Percentiles rank a stretch among this genome's conserved stretches.
phyloP scores from a whole-genome alignment of 2,329 filamentous ascomycete genomes.

The Talaromyces pinophilus region DNA sequence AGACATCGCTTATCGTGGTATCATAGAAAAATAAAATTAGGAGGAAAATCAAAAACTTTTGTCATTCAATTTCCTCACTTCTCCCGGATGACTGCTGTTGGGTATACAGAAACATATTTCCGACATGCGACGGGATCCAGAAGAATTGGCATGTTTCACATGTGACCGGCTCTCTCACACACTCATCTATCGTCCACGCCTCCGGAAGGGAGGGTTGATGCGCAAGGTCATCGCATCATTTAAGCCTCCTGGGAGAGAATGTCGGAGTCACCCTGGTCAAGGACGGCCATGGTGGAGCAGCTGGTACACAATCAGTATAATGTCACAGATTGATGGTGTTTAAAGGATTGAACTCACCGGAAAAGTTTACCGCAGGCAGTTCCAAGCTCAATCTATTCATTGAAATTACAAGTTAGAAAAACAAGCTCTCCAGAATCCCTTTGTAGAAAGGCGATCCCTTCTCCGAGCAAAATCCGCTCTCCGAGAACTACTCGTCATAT shows the following conservation, averaged over 20 bases:
- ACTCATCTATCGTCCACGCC: not conserved
- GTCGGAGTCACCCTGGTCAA: constrained; percentile 98
- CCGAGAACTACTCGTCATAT: constrained; percentile 21
- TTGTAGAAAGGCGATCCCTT: constrained; percentile 23
- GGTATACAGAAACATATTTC: constrained; percentile 6
- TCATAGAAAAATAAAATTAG: constrained; percentile 17
- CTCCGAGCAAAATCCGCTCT: constrained; percentile 26
- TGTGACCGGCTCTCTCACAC: not conserved
- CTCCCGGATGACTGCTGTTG: constrained; percentile 1
- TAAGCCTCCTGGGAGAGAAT: constrained; percentile 61
- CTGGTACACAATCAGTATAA: not conserved
- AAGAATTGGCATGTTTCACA: not conserved
- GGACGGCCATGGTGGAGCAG: constrained; percentile 93
- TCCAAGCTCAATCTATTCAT: constrained; percentile 86
- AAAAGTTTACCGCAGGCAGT: constrained; percentile 99
- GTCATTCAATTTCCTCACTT: not conserved
- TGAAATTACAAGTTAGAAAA: constrained; percentile 51
- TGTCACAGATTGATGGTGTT: not conserved
- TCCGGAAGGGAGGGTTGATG: not conserved
- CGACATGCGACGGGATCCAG: constrained; percentile 12
- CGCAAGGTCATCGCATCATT: not conserved
- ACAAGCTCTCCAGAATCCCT: constrained; percentile 25
- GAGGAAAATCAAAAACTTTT: constrained; percentile 2
- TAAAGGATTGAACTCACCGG: constrained; percentile 49
- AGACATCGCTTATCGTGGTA: constrained; percentile 22